Percentiles rank a stretch among this genome's conserved stretches.
Evolutionary conservation across 306 rosid species (phyloP).

Genomic region (Cicer judaicum): DNA sequence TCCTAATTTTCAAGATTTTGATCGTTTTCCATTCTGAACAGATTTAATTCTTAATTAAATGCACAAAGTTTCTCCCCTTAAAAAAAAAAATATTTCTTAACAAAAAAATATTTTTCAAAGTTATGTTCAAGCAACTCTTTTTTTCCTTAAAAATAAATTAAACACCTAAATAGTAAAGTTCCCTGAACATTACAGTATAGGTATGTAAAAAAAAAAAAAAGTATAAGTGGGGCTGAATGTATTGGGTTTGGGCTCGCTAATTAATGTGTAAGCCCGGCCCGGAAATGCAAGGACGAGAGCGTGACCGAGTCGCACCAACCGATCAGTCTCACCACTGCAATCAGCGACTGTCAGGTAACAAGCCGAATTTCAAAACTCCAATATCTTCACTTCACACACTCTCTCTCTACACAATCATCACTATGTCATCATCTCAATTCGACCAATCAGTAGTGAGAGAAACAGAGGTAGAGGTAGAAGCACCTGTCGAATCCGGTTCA

Average conservation of each 20-base stretch:
- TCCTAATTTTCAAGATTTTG: too few relatives aligned
- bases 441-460: background rate
- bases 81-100: too few relatives aligned
- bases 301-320: conserved; percentile 44
- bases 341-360: conserved; percentile 43
- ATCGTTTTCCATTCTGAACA: too few relatives aligned
- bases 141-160: too few relatives aligned
- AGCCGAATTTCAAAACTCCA: conserved; percentile 24
- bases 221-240: background rate
- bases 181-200: too few relatives aligned
- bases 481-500: conserved; percentile 44
- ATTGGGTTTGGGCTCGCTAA: background rate
- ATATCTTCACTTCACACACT: background rate
- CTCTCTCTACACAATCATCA: conserved; percentile 8
- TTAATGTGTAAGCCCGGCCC: conserved; percentile 20
- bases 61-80: too few relatives aligned
- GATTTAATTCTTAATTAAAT: too few relatives aligned
- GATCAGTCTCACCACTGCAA: conserved; percentile 45
- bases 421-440: conserved; percentile 42
- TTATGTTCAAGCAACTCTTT: too few relatives aligned
- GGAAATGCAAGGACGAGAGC: background rate
- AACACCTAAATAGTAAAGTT: too few relatives aligned
- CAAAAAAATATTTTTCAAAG: too few relatives aligned
- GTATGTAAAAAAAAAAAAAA: too few relatives aligned
- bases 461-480: conserved; percentile 35